Percentiles rank a stretch among this genome's conserved stretches.
Conservation (phyloP, 2,329 filamentous ascomycete genomes). For the Penicillium thymicola region DNA sequence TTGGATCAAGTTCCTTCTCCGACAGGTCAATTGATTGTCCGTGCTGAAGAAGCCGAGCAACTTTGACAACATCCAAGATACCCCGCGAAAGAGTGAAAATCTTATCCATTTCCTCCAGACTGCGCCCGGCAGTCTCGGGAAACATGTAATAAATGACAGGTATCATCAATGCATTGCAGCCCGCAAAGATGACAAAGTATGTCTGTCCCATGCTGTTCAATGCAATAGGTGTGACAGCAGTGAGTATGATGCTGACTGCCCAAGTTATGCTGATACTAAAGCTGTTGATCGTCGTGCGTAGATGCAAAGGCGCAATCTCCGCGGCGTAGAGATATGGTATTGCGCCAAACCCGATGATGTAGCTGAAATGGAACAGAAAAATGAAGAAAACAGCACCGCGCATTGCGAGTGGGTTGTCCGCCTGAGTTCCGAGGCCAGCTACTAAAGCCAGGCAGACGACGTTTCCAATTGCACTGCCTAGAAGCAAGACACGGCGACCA, state of each 20-base stretch:
- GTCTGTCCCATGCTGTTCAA: conserved; percentile 20
- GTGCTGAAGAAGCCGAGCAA: conserved; percentile 13
- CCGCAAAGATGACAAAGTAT: conserved; percentile 21
- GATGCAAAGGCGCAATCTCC: conserved; percentile 20
- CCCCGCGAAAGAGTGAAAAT: conserved; percentile 16
- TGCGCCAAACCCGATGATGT: conserved; percentile 22
- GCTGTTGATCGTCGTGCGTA: conserved; percentile 24
- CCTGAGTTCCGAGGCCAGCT: conserved; percentile 17
- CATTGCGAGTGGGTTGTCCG: conserved; percentile 11
- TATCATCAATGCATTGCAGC: conserved; percentile 18
- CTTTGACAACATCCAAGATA: conserved; percentile 14
- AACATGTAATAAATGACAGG: conserved; percentile 20
- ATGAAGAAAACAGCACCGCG: conserved; percentile 23
- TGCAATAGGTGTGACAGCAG: conserved; percentile 22
- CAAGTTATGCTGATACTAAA: conserved; percentile 24
- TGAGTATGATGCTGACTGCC: conserved; percentile 20
- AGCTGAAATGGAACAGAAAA: conserved; percentile 24
- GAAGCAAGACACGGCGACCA: conserved; percentile 18
- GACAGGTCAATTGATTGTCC: conserved; percentile 1
- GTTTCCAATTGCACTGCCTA: conserved; percentile 20
- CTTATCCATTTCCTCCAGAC: conserved; percentile 23
- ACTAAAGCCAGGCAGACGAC: conserved; percentile 16
- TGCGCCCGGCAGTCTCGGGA: conserved; percentile 23
- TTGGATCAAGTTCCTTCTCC: background rate
- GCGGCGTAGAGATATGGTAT: conserved; percentile 25